phyloP scores from a whole-genome alignment of 108 stramenopile species.

The Nitzschia inconspicua region DNA sequence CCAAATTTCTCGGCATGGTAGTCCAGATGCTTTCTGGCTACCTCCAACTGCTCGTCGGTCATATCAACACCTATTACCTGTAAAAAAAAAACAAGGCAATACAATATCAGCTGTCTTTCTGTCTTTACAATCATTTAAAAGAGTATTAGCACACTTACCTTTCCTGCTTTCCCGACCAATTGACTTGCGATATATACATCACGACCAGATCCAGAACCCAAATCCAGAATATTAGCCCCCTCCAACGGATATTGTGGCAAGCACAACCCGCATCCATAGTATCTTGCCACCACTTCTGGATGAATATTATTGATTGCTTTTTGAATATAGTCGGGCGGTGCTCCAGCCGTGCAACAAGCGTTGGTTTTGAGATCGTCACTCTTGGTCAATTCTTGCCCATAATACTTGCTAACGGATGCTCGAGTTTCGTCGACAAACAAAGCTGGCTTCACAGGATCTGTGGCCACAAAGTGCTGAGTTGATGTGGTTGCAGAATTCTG shows the following conservation, averaged over 20 bases:
- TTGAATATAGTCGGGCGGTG: constrained; percentile 74
- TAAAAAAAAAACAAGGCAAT: background rate
- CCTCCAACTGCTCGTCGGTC: constrained; percentile 93
- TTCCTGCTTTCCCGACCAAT: constrained; percentile 82
- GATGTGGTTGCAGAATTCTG: background rate
- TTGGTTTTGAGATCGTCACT: constrained; percentile 91
- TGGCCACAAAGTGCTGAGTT: constrained; percentile 5
- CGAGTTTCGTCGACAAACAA: constrained; percentile 31
- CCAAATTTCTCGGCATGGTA: constrained; percentile 90
- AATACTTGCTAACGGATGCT: constrained; percentile 70
- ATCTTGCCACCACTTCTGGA: constrained; percentile 80
- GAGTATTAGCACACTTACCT: background rate
- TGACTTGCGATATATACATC: constrained; percentile 94
- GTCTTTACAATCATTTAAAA: background rate
- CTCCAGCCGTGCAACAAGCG: constrained; percentile 89
- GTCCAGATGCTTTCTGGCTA: constrained; percentile 70
- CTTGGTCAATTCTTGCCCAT: constrained; percentile 76
- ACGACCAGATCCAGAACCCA: constrained; percentile 93
- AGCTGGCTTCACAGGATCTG: background rate
- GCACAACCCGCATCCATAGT: constrained; percentile 96
- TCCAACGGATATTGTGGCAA: constrained; percentile 84
- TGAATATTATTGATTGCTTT: constrained; percentile 76
- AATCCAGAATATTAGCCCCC: constrained; percentile 82
- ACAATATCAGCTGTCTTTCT: background rate
- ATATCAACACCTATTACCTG: constrained; percentile 96